Evolutionary conservation across 2,329 filamentous ascomycete genomes (phyloP).

Genomic region (Tolypocladium ophioglossoides): DNA sequence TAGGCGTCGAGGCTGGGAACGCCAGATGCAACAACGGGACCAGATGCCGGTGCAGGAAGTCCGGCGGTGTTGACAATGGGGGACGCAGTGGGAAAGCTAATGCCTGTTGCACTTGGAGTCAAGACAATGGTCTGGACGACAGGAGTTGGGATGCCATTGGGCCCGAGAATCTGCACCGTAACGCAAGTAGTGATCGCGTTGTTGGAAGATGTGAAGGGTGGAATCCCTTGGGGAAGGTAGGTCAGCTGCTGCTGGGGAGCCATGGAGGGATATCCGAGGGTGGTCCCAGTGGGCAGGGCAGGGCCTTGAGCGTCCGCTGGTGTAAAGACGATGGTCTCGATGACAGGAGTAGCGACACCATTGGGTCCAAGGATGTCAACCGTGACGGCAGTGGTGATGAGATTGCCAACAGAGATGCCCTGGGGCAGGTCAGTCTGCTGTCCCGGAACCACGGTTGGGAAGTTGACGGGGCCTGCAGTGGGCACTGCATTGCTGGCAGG

Average conservation of each 20-base stretch:
- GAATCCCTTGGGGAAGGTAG: slow-evolving; percentile 10
- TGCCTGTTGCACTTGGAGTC: slow-evolving; percentile 10
- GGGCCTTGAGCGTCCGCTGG: slow-evolving; percentile 3
- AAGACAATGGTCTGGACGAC: slow-evolving; percentile 21
- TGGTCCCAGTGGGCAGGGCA: slow-evolving; percentile 5
- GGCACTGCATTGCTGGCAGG: slow-evolving; percentile 11
- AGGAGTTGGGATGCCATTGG: slow-evolving; percentile 19
- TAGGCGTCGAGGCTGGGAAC: slow-evolving; percentile 17
- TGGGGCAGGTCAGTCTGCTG: slow-evolving; percentile 8
- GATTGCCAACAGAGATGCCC: slow-evolving; percentile 7
- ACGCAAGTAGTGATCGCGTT: slow-evolving; percentile 15
- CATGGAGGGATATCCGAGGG: slow-evolving; percentile 9
- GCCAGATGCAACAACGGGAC: slow-evolving; percentile 5
- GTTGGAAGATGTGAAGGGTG: slow-evolving; percentile 5
- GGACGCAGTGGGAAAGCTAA: slow-evolving; percentile 7
- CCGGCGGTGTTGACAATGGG: slow-evolving; percentile 8
- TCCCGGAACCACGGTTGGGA: slow-evolving; percentile 8
- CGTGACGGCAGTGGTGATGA: slow-evolving; percentile 19
- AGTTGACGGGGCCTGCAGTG: slow-evolving; percentile 6
- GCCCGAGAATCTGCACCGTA: slow-evolving; percentile 19
- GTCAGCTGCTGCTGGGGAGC: slow-evolving; percentile 8
- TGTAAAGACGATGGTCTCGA: slow-evolving; percentile 14
- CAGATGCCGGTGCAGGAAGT: slow-evolving; percentile 6
- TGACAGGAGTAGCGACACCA: slow-evolving; percentile 18
- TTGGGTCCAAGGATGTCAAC: slow-evolving; percentile 19